Conservation (phyloP, 1,284 basidiomycete species). For the Exsudoporus floridanus region DNA sequence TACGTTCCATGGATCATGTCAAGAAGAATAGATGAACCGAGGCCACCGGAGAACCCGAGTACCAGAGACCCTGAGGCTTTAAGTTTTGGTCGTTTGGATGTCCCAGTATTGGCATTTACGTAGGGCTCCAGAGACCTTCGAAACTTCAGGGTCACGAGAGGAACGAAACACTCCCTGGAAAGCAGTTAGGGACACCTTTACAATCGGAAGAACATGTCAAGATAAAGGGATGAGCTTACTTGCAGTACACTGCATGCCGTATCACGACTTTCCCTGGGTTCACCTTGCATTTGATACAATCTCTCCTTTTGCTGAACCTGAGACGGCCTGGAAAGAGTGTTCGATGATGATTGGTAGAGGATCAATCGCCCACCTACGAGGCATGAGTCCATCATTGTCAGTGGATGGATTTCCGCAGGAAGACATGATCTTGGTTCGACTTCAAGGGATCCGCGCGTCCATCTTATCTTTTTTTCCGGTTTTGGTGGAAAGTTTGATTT, state of each 20-base stretch:
- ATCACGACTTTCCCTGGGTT: constrained; percentile 66
- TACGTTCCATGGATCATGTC: constrained; percentile 67
- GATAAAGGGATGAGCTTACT: constrained; percentile 43
- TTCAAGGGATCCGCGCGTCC: not conserved
- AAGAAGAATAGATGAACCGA: constrained; percentile 70
- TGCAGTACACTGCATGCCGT: constrained; percentile 80
- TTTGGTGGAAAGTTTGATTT: constrained; percentile 1
- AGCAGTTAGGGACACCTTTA: not conserved
- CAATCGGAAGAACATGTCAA: not conserved
- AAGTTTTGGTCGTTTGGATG: constrained; percentile 48
- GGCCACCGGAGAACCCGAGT: constrained; percentile 70
- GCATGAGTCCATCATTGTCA: constrained; percentile 61
- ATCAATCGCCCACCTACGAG: constrained; percentile 44
- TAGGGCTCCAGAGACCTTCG: constrained; percentile 62
- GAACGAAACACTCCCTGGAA: constrained; percentile 64
- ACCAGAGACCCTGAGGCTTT: constrained; percentile 67
- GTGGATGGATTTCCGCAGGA: constrained; percentile 62
- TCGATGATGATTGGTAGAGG: not conserved
- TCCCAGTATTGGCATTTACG: constrained; percentile 47
- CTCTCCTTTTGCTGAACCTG: constrained; percentile 62
- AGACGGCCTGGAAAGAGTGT: constrained; percentile 45
- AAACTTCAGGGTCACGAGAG: constrained; percentile 62
- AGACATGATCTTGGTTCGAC: constrained; percentile 24
- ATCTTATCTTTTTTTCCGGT: constrained; percentile 12
- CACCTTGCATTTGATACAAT: constrained; percentile 71